Base-by-base conservation (phyloP, 2,329 filamentous ascomycete genomes). In the Alternaria viburni region DNA sequence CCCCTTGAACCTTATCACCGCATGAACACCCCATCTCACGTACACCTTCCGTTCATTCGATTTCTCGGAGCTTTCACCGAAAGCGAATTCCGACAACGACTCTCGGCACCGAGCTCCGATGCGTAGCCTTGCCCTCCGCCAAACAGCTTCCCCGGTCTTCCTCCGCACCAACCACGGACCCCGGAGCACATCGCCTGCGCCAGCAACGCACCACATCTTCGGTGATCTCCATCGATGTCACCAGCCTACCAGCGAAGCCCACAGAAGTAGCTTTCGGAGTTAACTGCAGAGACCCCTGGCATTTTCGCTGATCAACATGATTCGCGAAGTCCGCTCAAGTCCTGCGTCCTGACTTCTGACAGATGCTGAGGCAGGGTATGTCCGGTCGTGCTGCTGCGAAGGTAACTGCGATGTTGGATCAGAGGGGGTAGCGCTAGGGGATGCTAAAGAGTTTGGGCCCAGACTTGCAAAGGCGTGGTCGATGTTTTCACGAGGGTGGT, bases 121-220 rank as follows among this genome's bases (percentile, higher is more conserved):
- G 19, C 49, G 30, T 21, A 41, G 49, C 49, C 49, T 52, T 21
- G 19, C 30, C 13, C 30, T 52, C 49, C 49, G 32, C 49, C 49
- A 52, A 41, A 36, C 30, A 52, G 19, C 28, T 36, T 23, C 28
- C 49, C 49, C 49, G 28, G 49, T 21, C 30, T 15, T 36, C n/a
- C 51, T 60, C 57, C 57, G 57, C 57, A 25, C 57, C 57, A 60
- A 60, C 57, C 57, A 60, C n/a, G 13, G 26, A 19, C 15, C 21
- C 43, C 57, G 51, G 51, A 60, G 51, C 8, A 10, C 19, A 30
- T 36, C 19, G 30, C 30, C 13, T 41, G 49, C 49, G 23, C 49
- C 17, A 30, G 11, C 49, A 28, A 36, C 41, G 28, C 28, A 45
- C 26, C 26, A 41, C 49, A 15, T 32, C 19, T 41, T 15, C 19